phyloP scores from a whole-genome alignment of 2,329 filamentous ascomycete genomes.

The Aspergillus candidus region DNA sequence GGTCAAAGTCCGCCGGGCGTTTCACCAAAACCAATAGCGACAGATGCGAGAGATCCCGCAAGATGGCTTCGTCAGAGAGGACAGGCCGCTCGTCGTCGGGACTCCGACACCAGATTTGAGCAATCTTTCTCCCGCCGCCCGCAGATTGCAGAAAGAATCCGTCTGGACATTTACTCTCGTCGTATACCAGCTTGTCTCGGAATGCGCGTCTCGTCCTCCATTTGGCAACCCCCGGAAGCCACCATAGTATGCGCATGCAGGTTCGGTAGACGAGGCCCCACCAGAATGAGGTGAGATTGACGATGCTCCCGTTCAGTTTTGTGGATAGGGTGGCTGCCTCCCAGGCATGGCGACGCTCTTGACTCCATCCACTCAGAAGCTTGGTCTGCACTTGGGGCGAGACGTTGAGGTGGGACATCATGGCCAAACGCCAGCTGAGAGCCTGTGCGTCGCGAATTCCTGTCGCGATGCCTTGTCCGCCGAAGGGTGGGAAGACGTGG shows the following conservation, averaged over 20 bases:
- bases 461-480: constrained; percentile 11
- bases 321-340: not conserved
- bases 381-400: not conserved
- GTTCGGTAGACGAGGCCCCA: not conserved
- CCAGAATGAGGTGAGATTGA: not conserved
- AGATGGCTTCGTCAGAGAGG: not conserved
- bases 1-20: too few species aligned
- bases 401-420: not conserved
- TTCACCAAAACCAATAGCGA: too few species aligned
- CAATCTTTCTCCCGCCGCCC: not conserved
- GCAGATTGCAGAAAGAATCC: too few species aligned
- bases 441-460: constrained; percentile 1
- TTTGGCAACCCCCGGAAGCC: not conserved
- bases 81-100: not conserved
- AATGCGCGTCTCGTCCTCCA: not conserved
- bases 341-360: not conserved
- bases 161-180: too few species aligned
- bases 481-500: constrained; percentile 25
- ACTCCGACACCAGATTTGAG: not conserved
- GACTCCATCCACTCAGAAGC: not conserved
- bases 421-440: not conserved
- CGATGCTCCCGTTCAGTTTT: not conserved
- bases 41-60: not conserved
- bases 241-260: not conserved
- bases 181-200: not conserved